phyloP scores from a whole-genome alignment of 768 basidiomycete genomes.

The Pleurotus eryngii region DNA sequence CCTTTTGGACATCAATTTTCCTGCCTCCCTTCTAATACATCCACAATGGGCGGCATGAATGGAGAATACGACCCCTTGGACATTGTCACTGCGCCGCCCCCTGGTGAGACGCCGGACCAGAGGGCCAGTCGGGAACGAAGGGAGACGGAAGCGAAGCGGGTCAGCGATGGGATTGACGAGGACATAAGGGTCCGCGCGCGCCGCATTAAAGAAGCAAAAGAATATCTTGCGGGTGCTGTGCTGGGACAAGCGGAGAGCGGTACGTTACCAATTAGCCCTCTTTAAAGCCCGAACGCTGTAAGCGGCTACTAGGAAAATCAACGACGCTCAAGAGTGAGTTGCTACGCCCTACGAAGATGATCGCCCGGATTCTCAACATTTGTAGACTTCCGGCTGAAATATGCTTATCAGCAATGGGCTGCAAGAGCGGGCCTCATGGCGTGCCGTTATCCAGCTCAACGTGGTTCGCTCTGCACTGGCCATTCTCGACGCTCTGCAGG shows the following conservation, averaged over 20 bases:
- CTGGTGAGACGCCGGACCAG: constrained; percentile 50
- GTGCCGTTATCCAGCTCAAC: constrained; percentile 75
- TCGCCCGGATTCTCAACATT: too few relatives aligned
- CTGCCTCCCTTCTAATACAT: too few relatives aligned
- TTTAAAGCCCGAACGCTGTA: neutral
- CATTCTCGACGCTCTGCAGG: constrained; percentile 58
- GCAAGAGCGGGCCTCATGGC: constrained; percentile 68
- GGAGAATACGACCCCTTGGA: constrained; percentile 51
- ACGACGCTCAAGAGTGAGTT: constrained; percentile 56
- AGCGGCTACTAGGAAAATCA: constrained; percentile 44
- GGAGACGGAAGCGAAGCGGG: constrained; percentile 56
- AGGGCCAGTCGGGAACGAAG: constrained; percentile 35
- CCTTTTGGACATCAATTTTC: too few relatives aligned
- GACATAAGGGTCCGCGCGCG: constrained; percentile 43
- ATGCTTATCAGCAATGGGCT: constrained; percentile 61
- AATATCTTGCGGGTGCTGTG: constrained; percentile 48
- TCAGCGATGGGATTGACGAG: constrained; percentile 61
- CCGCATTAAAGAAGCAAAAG: constrained; percentile 41
- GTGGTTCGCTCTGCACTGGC: constrained; percentile 62
- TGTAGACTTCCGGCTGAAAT: constrained; percentile 68
- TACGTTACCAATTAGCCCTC: neutral
- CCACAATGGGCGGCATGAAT: neutral
- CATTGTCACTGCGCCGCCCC: constrained; percentile 53
- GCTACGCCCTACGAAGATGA: too few relatives aligned
- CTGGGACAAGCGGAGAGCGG: constrained; percentile 56